Conservation (phyloP, 768 basidiomycete genomes). For the Boletellus ananiceps region DNA sequence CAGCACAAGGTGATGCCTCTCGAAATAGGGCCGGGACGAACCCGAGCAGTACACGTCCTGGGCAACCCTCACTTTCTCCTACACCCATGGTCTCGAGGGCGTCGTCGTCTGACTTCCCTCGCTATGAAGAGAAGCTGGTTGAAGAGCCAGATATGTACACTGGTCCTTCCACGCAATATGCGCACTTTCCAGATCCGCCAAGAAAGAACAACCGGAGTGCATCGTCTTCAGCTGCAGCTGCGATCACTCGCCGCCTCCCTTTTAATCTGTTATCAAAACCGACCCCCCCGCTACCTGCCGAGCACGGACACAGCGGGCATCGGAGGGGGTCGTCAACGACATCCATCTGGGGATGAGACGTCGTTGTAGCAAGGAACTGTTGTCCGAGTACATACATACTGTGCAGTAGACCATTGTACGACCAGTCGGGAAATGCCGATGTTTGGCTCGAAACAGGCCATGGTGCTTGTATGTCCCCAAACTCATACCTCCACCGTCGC, state of each 20-base stretch:
- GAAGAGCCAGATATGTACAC: constrained; percentile 49
- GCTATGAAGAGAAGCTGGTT: constrained; percentile 33
- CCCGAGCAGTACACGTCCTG: constrained; percentile 46
- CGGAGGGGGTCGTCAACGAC: constrained; percentile 42
- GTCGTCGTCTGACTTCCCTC: constrained; percentile 52
- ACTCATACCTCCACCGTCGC: background rate
- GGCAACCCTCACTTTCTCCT: constrained; percentile 37
- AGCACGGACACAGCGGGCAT: constrained; percentile 30
- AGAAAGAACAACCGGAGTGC: constrained; percentile 36
- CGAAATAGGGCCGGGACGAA: constrained; percentile 67
- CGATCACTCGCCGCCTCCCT: constrained; percentile 51
- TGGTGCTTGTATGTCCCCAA: constrained; percentile 10
- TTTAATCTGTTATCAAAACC: constrained; percentile 65
- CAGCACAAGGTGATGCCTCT: constrained; percentile 38
- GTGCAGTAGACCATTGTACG: background rate
- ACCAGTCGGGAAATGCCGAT: constrained; percentile 25
- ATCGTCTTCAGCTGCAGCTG: constrained; percentile 47
- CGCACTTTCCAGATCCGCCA: constrained; percentile 69
- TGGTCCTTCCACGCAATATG: constrained; percentile 69
- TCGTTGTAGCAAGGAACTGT: constrained; percentile 14
- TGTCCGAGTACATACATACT: constrained; percentile 6
- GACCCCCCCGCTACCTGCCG: constrained; percentile 31
- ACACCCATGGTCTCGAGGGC: constrained; percentile 44
- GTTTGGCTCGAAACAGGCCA: constrained; percentile 9
- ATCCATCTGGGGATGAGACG: constrained; percentile 30